Evolutionary conservation across 495 filamentous ascomycete genomes (phyloP).

Genomic region (Neurospora discreta): DNA sequence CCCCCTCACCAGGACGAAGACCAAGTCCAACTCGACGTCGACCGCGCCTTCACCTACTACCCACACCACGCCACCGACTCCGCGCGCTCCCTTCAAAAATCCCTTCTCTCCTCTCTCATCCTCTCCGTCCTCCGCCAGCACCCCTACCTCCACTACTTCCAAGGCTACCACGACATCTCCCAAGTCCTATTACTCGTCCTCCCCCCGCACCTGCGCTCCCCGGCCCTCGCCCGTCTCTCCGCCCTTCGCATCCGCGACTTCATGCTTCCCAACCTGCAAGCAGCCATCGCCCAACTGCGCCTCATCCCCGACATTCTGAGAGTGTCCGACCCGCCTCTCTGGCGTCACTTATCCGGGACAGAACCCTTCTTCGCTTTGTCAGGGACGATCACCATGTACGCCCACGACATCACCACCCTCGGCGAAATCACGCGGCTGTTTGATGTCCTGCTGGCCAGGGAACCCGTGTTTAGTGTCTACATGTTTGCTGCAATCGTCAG

Average conservation of each 20-base stretch:
- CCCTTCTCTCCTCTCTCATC: conserved; percentile 65
- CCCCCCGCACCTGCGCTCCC: conserved; percentile 31
- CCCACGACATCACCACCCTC: conserved; percentile 88
- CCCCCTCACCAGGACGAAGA: conserved; percentile 70
- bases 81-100: conserved; percentile 53
- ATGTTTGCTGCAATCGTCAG: conserved; percentile 84
- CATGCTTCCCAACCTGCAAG: conserved; percentile 83
- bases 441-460: conserved; percentile 76
- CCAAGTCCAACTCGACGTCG: conserved; percentile 83
- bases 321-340: conserved; percentile 54
- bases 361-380: conserved; percentile 87
- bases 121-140: conserved; percentile 62
- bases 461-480: conserved; percentile 79
- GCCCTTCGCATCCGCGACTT: conserved; percentile 89
- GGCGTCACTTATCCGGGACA: conserved; percentile 59
- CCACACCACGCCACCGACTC: conserved; percentile 49
- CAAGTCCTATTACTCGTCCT: conserved; percentile 91
- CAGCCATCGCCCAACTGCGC: conserved; percentile 69
- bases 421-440: conserved; percentile 80
- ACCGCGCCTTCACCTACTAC: conserved; percentile 96
- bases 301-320: conserved; percentile 74
- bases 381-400: conserved; percentile 87
- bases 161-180: conserved; percentile 97
- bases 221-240: conserved; percentile 66
- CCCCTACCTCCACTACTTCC: conserved; percentile 89